A percentile compares a stretch with the other conserved stretches of the same genome.
Evolutionary conservation across 768 basidiomycete species (phyloP).

Genomic region (Terana coerulea): DNA sequence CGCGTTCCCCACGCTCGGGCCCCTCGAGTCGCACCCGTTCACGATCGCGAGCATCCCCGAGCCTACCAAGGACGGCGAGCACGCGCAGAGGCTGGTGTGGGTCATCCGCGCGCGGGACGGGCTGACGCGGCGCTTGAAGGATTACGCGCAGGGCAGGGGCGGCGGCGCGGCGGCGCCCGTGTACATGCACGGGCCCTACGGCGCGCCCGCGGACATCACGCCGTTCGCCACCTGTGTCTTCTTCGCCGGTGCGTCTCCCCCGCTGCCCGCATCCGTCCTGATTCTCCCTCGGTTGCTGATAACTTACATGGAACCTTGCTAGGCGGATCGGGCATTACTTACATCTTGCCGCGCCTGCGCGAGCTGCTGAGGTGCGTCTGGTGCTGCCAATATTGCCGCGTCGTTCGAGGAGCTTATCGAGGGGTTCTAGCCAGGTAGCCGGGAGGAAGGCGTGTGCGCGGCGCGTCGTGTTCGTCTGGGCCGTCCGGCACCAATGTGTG

Average conservation of each 20-base stretch:
- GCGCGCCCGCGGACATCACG: slow-evolving; percentile 28
- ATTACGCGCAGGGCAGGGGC: slow-evolving; percentile 14
- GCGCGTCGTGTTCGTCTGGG: slow-evolving; percentile 30
- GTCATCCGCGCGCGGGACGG: slow-evolving; percentile 49
- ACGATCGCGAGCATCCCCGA: slow-evolving; percentile 43
- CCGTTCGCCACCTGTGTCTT: slow-evolving; percentile 34
- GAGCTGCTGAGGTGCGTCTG: slow-evolving; percentile 28
- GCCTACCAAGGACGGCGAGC: slow-evolving; percentile 16
- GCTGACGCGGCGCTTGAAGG: slow-evolving; percentile 37
- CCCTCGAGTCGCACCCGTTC: slow-evolving; percentile 47
- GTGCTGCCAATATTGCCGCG: too few species aligned
- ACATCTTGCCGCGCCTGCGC: slow-evolving; percentile 30
- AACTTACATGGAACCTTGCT: too few species aligned
- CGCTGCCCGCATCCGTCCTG: background rate
- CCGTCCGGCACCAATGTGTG: slow-evolving; percentile 24
- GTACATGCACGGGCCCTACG: slow-evolving; percentile 41
- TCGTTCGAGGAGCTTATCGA: background rate
- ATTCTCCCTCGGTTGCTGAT: background rate
- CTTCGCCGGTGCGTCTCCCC: slow-evolving; percentile 30
- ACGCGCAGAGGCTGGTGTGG: slow-evolving; percentile 42
- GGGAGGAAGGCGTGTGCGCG: slow-evolving; percentile 19
- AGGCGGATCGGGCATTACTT: slow-evolving; percentile 33
- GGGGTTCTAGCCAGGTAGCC: slow-evolving; percentile 14
- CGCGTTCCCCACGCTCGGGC: slow-evolving; percentile 41
- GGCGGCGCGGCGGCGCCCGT: slow-evolving; percentile 26